These are phyloP conservation scores for Pyrus hybrid DNA, from an alignment of 331 rosid genomes.

Conservation along the genomic window DNA sequence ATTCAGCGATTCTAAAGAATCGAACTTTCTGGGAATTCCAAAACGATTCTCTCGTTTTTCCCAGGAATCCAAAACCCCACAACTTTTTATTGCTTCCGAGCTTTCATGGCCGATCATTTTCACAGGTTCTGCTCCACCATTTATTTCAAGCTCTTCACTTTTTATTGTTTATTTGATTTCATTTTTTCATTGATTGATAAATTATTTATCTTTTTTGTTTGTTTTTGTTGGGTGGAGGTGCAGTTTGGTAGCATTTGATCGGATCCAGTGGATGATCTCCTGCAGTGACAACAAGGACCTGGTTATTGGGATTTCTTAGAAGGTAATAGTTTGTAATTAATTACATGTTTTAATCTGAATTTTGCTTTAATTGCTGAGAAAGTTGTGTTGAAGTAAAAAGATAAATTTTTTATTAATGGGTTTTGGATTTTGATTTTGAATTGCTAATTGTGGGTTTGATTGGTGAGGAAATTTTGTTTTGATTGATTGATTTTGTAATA, in stretches of 20 bases:
- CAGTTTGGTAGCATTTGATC: constrained; percentile 25
- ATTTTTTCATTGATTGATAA: background rate
- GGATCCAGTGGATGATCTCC: constrained; percentile 35
- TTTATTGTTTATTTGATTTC: background rate
- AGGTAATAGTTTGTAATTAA: constrained; percentile 13
- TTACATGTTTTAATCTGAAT: background rate
- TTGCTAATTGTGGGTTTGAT: background rate
- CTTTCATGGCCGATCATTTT: constrained; percentile 52
- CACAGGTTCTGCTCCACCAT: constrained; percentile 38
- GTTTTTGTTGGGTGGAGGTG: background rate
- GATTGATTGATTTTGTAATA: background rate
- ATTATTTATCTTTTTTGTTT: background rate
- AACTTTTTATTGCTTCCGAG: constrained; percentile 13
- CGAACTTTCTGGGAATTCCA: constrained; percentile 5
- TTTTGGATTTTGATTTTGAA: background rate
- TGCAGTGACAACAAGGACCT: constrained; percentile 14
- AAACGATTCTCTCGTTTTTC: constrained; percentile 12
- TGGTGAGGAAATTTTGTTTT: background rate
- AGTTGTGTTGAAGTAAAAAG: background rate
- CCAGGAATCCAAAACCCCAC: constrained; percentile 6
- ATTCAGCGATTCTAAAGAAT: background rate
- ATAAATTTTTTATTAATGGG: background rate
- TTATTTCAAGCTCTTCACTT: background rate
- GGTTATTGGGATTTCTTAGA: constrained; percentile 15
- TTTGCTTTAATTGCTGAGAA: background rate